Base-by-base conservation (phyloP, 257 asterid species). In the Anisodus acutangulus region DNA sequence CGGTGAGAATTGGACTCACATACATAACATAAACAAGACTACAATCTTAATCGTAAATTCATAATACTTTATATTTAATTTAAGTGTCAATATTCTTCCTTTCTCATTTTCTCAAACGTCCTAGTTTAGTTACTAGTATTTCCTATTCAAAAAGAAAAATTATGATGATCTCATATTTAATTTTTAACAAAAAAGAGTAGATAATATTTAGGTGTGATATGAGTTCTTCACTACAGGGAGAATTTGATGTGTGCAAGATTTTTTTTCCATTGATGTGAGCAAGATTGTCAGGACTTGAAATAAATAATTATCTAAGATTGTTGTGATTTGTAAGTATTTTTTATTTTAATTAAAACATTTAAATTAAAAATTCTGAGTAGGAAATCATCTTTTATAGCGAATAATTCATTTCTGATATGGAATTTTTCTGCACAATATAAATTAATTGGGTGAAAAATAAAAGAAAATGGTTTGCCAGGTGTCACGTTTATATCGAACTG, bases 121-220 rank as follows among this genome's bases (percentile, higher is more conserved):
- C 17, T 71, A 68, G 1, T 8, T 68, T 37, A 35, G 13, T 68
- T 13, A 11, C 51, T 37, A 37, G 8, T 31, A 66, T 11, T 66
- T 9, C 16, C 11, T 22, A 1, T 0, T 1, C 0, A 0, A 26
- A 64, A 63, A 9, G 3, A 11, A 58, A 58, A 59, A 10, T 15
- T 9, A 37, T 5, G 39, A 72, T 72, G 59, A 72, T 15, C n/a
- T 45, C 80, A 71, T 71, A 43, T 41, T 69, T 3, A 41, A 0
- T 17, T 43, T n/a, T 7, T 3, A 5, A 59, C 9, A 17, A 62
- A 45, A 71, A 43, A 71, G 8, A 19, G 2, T 67, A 19, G 41
- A 72, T 71, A 45, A 71, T 71, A 45, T 10, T 22, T 49, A 19
- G 59, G 80, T 10, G 59, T 71, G 57, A 71, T 57, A 43, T n/a